Conservation (phyloP, 2,329 filamentous ascomycete genomes). For the Eutypa lata region DNA sequence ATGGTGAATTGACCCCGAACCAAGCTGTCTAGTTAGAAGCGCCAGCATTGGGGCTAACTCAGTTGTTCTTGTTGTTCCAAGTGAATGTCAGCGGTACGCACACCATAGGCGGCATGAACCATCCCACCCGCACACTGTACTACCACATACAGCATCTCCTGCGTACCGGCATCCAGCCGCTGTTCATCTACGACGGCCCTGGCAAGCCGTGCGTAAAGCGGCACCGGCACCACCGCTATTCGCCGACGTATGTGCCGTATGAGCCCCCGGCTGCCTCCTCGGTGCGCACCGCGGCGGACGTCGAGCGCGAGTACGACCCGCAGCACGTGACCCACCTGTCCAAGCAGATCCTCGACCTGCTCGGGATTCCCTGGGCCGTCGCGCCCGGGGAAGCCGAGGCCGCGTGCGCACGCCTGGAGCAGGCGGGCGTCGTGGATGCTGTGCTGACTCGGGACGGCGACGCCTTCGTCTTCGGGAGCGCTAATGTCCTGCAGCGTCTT, state of each 20-base stretch:
- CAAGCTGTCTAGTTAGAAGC: conserved; percentile 11
- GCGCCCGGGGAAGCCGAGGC: conserved; percentile 46
- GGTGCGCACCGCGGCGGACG: conserved; percentile 27
- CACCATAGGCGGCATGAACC: conserved; percentile 7
- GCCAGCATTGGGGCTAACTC: too few species aligned
- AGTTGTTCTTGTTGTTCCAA: too few species aligned
- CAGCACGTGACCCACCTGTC: conserved; percentile 20
- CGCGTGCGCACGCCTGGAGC: conserved; percentile 43
- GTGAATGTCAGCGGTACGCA: not conserved
- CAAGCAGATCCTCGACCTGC: conserved; percentile 30
- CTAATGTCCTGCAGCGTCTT: conserved; percentile 32
- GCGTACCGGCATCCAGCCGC: conserved; percentile 3
- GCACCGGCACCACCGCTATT: not conserved
- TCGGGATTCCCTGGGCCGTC: conserved; percentile 39
- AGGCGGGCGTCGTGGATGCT: conserved; percentile 41
- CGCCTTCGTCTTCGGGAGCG: conserved; percentile 44
- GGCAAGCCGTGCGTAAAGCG: conserved; percentile 2
- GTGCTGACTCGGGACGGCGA: conserved; percentile 47
- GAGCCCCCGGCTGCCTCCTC: conserved; percentile 8
- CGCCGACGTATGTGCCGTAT: not conserved
- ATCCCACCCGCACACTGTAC: conserved; percentile 7
- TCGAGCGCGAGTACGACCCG: conserved; percentile 24
- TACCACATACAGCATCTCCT: conserved; percentile 6
- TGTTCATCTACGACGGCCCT: conserved; percentile 6
- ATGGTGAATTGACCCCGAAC: conserved; percentile 13